Evolutionary conservation across 1,139 yeast species (phyloP).

Genomic region (Kodamaea alishanica): DNA sequence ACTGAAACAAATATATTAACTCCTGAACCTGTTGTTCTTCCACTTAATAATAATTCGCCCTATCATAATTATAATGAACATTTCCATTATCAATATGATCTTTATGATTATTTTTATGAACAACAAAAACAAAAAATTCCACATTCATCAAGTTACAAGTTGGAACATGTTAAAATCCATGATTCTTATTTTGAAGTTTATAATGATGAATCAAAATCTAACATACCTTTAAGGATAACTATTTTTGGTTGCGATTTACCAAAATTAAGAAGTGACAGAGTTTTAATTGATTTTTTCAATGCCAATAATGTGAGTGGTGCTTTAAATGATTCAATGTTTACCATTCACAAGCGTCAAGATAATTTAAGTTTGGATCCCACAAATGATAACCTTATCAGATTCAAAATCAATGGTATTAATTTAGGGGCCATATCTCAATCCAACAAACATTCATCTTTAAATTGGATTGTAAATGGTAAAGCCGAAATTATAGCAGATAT

Average conservation of each 20-base stretch:
- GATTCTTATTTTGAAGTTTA: constrained; percentile 52
- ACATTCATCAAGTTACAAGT: constrained; percentile 36
- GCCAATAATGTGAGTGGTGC: constrained; percentile 71
- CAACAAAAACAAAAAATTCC: constrained; percentile 5
- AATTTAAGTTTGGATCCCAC: constrained; percentile 23
- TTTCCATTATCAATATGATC: constrained; percentile 33
- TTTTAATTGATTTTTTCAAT: constrained; percentile 62
- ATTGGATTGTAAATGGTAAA: constrained; percentile 69
- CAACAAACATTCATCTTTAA: constrained; percentile 47
- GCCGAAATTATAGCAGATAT: constrained; percentile 70
- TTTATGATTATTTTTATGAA: constrained; percentile 25
- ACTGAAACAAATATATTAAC: background rate
- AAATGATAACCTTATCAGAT: constrained; percentile 47
- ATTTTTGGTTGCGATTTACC: constrained; percentile 66
- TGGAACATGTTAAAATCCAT: constrained; percentile 49
- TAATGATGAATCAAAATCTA: constrained; percentile 26
- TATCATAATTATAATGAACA: constrained; percentile 22
- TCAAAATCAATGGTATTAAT: constrained; percentile 64
- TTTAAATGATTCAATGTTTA: constrained; percentile 67
- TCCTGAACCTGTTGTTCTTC: background rate
- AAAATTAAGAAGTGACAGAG: constrained; percentile 53
- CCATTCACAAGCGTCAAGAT: constrained; percentile 57
- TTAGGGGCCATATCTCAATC: constrained; percentile 40
- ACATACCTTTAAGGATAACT: constrained; percentile 46
- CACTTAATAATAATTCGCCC: constrained; percentile 1